These are phyloP conservation scores for Colletotrichum graminicola DNA, from an alignment of 2,329 filamentous ascomycete species.

Conservation along the genomic window DNA sequence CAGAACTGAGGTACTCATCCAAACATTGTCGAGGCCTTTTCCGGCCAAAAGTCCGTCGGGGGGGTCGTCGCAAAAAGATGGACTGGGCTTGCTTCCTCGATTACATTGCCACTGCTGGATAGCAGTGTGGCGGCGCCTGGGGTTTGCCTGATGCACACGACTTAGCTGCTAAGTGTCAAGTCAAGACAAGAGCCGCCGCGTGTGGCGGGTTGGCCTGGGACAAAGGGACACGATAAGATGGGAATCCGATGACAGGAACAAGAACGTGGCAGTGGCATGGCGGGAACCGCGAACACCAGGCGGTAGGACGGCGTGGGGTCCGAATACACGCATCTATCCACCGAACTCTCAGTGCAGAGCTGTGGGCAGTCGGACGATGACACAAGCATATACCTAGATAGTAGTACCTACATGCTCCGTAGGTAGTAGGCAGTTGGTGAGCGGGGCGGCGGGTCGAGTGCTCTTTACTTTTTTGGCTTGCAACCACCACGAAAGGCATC, in stretches of 20 bases:
- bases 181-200: slow-evolving; percentile 9
- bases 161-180: slow-evolving; percentile 19
- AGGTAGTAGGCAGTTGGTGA: slow-evolving; percentile 2
- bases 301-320: slow-evolving; percentile 13
- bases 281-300: neutral
- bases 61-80: slow-evolving; percentile 6
- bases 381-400: neutral
- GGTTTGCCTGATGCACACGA: slow-evolving; percentile 22
- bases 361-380: neutral
- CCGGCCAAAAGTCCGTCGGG: neutral
- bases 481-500: slow-evolving; percentile 17
- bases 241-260: slow-evolving; percentile 17
- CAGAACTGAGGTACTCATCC: neutral
- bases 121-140: slow-evolving; percentile 14
- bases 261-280: slow-evolving; percentile 10
- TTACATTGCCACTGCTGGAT: slow-evolving; percentile 14
- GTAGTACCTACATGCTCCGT: too few species aligned
- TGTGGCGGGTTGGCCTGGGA: slow-evolving; percentile 17
- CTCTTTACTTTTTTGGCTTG: slow-evolving; percentile 17
- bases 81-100: neutral
- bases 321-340: neutral
- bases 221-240: slow-evolving; percentile 33
- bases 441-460: slow-evolving; percentile 25
- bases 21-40: neutral
- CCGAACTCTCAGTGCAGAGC: slow-evolving; percentile 13